Evolutionary conservation across 208 protist genomes (phyloP), one percentile per base, ranked within the genome.

Genomic region (Crithidia expoeki): DNA sequence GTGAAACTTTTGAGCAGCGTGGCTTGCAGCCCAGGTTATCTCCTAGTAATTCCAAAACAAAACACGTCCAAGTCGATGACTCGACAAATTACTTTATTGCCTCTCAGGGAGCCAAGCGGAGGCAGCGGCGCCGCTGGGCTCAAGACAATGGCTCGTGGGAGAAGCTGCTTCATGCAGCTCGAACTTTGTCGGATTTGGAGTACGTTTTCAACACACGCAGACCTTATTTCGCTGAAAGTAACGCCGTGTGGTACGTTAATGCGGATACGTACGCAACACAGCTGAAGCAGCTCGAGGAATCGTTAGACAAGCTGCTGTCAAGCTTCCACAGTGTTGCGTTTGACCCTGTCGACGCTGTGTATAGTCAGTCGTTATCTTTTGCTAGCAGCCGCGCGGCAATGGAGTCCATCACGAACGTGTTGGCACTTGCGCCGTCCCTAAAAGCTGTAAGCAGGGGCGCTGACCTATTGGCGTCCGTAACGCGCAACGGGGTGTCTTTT

Each of bases 251-350:
- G 21, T 28, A 56, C 21, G 21, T 2, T 10, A 36, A 3, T 2
- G 16, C 51, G 14, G 33, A 17, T 9, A 28, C 6, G 7, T 55
- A 16, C 11, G 9, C 6, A 34, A 40, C 46, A 19, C 63, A 49
- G 11, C 67, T 79, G 21, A 40, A 25, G 5, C 32, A 52, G 0
- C 25, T 74, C 21, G 74, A 79, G 47, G 28, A 14, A 3, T 25
- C 61, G 5, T 33, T 79, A 2, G 66, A 73, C 47, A 68, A 68
- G 34, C 52, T 74, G 19, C 47, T 79, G 4, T 79, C 53, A 17
- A 56, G 57, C 44, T 72, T 58, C 30, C 56, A 27, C 36, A 42
- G 19, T 28, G 30, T 36, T 33, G 46, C 23, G 34, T 56, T 40
- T n/a, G 56, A 34, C 56, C 56, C 56, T 30, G 38, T 30, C n/a